Conservation (phyloP, 1,139 yeast genomes). For the Saccharomyces hybrid region DNA sequence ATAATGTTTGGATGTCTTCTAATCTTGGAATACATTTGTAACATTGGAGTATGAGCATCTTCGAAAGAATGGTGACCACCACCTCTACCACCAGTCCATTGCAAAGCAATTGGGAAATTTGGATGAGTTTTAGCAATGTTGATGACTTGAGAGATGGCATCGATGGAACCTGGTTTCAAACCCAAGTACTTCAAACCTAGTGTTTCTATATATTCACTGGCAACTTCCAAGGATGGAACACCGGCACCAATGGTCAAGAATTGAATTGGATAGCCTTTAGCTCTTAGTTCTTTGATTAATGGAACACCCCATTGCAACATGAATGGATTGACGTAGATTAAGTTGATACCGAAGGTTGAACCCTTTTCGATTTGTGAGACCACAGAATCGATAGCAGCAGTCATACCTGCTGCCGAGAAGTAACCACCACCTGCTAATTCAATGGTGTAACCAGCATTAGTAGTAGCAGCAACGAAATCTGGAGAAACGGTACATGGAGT, state of each 20-base stretch:
- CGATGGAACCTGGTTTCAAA: conserved; percentile 95
- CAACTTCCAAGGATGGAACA: conserved; percentile 96
- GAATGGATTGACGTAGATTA: conserved; percentile 92
- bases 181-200: conserved; percentile 91
- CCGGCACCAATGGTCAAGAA: conserved; percentile 98
- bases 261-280: conserved; percentile 90
- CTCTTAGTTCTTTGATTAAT: conserved; percentile 78
- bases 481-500: conserved; percentile 96
- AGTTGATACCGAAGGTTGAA: conserved; percentile 80
- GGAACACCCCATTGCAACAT: conserved; percentile 99
- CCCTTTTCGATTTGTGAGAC: conserved; percentile 67
- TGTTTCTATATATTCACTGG: conserved; percentile 88
- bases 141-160: conserved; percentile 79
- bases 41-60: conserved; percentile 95
- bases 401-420: conserved; percentile 64
- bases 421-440: conserved; percentile 99
- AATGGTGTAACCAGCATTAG: conserved; percentile 93
- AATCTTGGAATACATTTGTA: conserved; percentile 91
- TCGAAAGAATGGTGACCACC: conserved; percentile 99
- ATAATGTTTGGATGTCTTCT: conserved; percentile 87
- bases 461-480: conserved; percentile 84
- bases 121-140: conserved; percentile 94
- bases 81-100: conserved; percentile 99
- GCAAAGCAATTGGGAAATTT: conserved; percentile 87
- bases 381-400: conserved; percentile 67